These are phyloP conservation scores for Chlorociboria aeruginascens DNA, from an alignment of 495 filamentous ascomycete genomes.

Conservation along the genomic window DNA sequence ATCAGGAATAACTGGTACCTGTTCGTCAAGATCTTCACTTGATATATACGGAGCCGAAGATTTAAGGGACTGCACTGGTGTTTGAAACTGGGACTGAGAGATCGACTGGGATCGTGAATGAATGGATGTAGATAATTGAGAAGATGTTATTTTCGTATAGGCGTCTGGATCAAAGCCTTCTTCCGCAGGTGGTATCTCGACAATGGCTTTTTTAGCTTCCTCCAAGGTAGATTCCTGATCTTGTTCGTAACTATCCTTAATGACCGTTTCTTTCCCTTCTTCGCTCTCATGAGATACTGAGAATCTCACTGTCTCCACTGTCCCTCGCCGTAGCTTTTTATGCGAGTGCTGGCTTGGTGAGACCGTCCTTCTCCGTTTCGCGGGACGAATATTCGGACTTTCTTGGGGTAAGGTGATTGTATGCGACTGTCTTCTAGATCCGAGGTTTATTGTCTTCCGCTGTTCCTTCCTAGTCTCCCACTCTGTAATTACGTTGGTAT, in stretches of 20 bases:
- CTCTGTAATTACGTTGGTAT: not conserved
- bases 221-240: not conserved
- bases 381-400: conserved; percentile 3
- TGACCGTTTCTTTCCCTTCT: not conserved
- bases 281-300: conserved; percentile 4
- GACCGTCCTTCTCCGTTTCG: conserved; percentile 10
- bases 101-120: not conserved
- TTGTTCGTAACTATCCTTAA: conserved; percentile 21
- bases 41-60: not conserved
- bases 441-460: not conserved
- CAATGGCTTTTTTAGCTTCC: not conserved
- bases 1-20: conserved; percentile 4
- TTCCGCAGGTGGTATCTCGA: conserved; percentile 7
- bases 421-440: too few species aligned
- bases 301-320: conserved; percentile 4
- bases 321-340: conserved; percentile 4
- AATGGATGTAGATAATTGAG: not conserved
- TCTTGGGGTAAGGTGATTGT: not conserved
- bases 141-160: conserved; percentile 2
- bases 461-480: conserved; percentile 9
- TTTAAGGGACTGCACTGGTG: not conserved
- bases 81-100: too few species aligned
- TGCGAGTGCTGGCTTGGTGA: not conserved
- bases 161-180: conserved; percentile 11
- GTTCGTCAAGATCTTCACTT: not conserved